Conservation (phyloP, 2,329 filamentous ascomycete genomes). For the Fusarium coicis region DNA sequence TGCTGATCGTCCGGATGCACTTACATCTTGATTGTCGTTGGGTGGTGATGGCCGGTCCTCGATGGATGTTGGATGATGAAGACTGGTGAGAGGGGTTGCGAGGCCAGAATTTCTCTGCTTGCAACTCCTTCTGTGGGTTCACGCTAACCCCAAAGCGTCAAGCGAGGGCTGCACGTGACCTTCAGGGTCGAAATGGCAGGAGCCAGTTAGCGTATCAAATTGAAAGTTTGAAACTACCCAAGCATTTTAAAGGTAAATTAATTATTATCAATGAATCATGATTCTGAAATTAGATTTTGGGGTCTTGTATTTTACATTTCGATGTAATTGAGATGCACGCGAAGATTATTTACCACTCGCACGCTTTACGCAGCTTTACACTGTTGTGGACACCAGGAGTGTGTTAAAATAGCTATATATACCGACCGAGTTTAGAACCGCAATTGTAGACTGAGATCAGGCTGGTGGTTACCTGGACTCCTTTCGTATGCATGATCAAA, state of each 20-base stretch:
- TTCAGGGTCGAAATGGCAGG: neutral
- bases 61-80: constrained; percentile 52
- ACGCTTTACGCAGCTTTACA: neutral
- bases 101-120: constrained; percentile 54
- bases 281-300: neutral
- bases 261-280: neutral
- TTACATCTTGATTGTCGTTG: constrained; percentile 59
- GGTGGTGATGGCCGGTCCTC: constrained; percentile 55
- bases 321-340: neutral
- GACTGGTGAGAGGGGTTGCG: constrained; percentile 52
- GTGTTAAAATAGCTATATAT: neutral
- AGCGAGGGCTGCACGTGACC: constrained; percentile 51
- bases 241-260: neutral
- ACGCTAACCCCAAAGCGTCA: constrained; percentile 42
- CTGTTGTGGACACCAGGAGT: neutral
- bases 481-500: neutral
- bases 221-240: neutral
- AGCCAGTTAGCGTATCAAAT: neutral
- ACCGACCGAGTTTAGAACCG: neutral
- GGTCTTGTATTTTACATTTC: neutral
- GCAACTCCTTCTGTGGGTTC: constrained; percentile 55
- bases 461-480: neutral
- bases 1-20: constrained; percentile 43
- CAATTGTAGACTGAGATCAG: neutral
- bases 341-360: neutral